Conservation (phyloP, 164 flowering plant species). For the Annona squamosa region DNA sequence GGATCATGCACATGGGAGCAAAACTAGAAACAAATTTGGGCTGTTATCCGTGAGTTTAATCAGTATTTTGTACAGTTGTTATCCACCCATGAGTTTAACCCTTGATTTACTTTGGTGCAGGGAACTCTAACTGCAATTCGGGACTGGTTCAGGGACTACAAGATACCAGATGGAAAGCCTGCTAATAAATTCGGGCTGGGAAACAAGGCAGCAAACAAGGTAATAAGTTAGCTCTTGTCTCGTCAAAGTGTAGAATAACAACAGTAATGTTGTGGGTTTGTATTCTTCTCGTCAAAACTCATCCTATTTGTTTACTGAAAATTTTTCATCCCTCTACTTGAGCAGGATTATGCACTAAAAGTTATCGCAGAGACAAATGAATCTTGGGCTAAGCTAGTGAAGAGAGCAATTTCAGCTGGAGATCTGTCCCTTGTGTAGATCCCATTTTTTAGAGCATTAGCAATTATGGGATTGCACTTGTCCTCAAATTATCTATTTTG, state of each 20-base stretch:
- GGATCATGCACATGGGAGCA: no score
- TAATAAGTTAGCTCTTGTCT: slow-evolving; percentile 13
- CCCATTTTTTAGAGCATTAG: not conserved
- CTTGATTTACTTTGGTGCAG: slow-evolving; percentile 28
- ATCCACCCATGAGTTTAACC: slow-evolving; percentile 1
- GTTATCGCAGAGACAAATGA: slow-evolving; percentile 80
- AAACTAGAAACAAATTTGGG: no score
- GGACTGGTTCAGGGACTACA: slow-evolving; percentile 98
- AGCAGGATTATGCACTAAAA: slow-evolving; percentile 82
- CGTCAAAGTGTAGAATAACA: not conserved
- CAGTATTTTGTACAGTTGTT: not conserved
- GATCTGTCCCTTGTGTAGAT: slow-evolving; percentile 75
- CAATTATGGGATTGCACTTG: no score
- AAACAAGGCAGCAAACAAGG: slow-evolving; percentile 91
- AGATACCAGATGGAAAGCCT: slow-evolving; percentile 98
- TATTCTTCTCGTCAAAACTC: no score
- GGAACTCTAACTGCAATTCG: slow-evolving; percentile 93
- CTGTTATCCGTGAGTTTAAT: no score
- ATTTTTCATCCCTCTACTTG: not conserved
- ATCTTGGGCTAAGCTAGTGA: slow-evolving; percentile 88
- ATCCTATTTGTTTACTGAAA: not conserved
- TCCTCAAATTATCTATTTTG: no score
- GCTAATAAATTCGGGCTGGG: slow-evolving; percentile 95
- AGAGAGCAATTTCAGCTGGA: slow-evolving; percentile 69
- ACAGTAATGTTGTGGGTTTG: not conserved